Percentiles rank a stretch among this genome's conserved stretches.
phyloP scores from a whole-genome alignment of 116 monocot species.

The Papilionanthe hybrid region DNA sequence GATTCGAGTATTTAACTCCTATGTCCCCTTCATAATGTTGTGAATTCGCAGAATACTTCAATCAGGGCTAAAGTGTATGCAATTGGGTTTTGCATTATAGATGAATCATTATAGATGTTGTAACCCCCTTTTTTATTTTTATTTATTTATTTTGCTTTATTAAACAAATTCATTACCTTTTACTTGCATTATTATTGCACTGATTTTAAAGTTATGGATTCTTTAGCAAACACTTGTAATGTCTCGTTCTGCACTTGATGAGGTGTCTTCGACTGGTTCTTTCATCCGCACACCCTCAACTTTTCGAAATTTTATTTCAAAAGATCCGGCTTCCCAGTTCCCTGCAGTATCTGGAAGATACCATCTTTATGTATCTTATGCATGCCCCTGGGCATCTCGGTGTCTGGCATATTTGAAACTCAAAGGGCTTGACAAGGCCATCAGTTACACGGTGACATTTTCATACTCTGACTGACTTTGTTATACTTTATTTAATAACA shows the following conservation, averaged over 20 bases:
- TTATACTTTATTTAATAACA: background rate
- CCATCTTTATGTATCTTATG: conserved; percentile 91
- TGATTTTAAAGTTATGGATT: background rate
- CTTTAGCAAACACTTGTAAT: conserved; percentile 26
- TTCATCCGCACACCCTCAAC: conserved; percentile 66
- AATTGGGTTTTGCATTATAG: background rate
- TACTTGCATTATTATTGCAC: background rate
- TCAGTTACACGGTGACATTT: conserved; percentile 57
- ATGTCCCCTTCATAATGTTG: background rate
- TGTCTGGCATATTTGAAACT: conserved; percentile 78
- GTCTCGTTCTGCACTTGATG: conserved; percentile 63
- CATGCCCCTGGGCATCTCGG: conserved; percentile 95
- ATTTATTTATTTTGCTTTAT: background rate
- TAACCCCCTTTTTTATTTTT: too few relatives aligned
- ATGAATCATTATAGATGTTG: background rate
- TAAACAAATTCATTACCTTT: background rate
- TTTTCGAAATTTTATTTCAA: conserved; percentile 71
- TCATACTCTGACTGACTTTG: background rate
- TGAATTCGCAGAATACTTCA: background rate
- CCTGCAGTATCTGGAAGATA: conserved; percentile 82
- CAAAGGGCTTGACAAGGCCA: conserved; percentile 79
- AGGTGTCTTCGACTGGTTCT: conserved; percentile 61
- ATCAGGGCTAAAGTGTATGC: background rate
- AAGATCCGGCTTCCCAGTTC: conserved; percentile 50
- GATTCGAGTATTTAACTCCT: background rate